Conservation (phyloP, 1,139 yeast genomes). For the Geotrichum klebahnii region DNA sequence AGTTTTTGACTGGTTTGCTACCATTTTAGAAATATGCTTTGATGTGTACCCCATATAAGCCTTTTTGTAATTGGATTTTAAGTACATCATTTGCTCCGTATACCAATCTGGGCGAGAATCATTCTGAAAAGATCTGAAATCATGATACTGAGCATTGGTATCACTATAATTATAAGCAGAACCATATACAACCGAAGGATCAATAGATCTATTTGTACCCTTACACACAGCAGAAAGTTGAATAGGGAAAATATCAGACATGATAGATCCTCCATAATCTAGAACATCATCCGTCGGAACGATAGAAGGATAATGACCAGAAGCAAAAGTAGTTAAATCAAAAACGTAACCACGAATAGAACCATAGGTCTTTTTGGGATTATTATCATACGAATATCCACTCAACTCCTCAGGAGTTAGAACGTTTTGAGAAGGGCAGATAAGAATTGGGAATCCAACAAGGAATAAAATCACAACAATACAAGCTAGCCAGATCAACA, state of each 20-base stretch:
- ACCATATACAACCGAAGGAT: constrained; percentile 39
- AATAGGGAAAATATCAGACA: constrained; percentile 40
- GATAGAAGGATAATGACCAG: constrained; percentile 41
- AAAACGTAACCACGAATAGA: constrained; percentile 42
- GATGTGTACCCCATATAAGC: constrained; percentile 42
- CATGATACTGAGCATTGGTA: constrained; percentile 42
- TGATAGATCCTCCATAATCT: constrained; percentile 40
- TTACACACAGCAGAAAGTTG: constrained; percentile 43
- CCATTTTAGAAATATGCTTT: constrained; percentile 33
- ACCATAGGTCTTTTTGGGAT: constrained; percentile 38
- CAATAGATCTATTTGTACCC: constrained; percentile 36
- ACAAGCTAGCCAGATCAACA: constrained; percentile 43
- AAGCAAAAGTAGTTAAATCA: constrained; percentile 41
- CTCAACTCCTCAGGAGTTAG: constrained; percentile 37
- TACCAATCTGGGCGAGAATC: constrained; percentile 47
- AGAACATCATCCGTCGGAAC: constrained; percentile 38
- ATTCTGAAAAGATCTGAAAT: constrained; percentile 39
- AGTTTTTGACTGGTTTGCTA: constrained; percentile 27
- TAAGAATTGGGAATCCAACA: constrained; percentile 42
- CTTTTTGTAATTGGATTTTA: constrained; percentile 38
- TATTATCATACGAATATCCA: constrained; percentile 32
- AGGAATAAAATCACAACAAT: constrained; percentile 38
- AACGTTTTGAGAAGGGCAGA: constrained; percentile 43
- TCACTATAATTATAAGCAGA: constrained; percentile 39
- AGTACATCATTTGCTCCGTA: constrained; percentile 39